Conservation (phyloP, 2,329 filamentous ascomycete species). For the Diaporthe capsici region DNA sequence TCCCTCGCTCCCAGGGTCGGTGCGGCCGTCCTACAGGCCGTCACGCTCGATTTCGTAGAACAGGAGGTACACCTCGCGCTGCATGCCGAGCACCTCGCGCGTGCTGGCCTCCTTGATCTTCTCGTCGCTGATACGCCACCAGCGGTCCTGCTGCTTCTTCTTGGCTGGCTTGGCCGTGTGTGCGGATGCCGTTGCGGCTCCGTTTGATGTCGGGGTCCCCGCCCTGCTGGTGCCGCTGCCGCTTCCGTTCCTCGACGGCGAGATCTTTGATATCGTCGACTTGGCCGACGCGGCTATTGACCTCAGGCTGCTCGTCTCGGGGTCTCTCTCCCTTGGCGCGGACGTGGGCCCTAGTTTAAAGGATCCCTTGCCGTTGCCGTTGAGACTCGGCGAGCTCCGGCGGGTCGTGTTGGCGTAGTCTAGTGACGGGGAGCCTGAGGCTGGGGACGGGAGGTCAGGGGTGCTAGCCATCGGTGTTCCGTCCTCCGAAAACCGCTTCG, state of each 20-base stretch:
- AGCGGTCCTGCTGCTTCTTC: conserved; percentile 77
- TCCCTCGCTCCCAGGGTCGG: background rate
- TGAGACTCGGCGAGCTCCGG: conserved; percentile 29
- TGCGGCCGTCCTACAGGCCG: conserved; percentile 38
- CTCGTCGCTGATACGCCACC: conserved; percentile 99
- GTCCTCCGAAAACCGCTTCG: conserved; percentile 46
- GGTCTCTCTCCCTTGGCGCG: conserved; percentile 52
- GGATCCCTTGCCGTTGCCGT: conserved; percentile 15
- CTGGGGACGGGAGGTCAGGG: conserved; percentile 59
- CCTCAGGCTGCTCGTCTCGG: conserved; percentile 66
- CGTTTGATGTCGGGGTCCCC: conserved; percentile 36
- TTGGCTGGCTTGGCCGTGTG: conserved; percentile 49
- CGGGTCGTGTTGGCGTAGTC: conserved; percentile 36
- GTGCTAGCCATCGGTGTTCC: conserved; percentile 62
- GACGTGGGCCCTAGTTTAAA: conserved; percentile 42
- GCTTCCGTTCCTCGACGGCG: conserved; percentile 53
- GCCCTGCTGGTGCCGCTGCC: conserved; percentile 48
- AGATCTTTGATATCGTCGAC: conserved; percentile 66
- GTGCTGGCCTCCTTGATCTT: conserved; percentile 97
- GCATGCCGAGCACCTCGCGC: conserved; percentile 90
- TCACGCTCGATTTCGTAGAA: conserved; percentile 90
- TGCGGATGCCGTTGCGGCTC: conserved; percentile 44
- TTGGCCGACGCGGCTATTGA: conserved; percentile 71
- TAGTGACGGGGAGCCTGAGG: conserved; percentile 42
- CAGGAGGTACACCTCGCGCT: conserved; percentile 93